Percentiles rank a stretch among this genome's conserved stretches.
Conservation (phyloP, 2,329 filamentous ascomycete genomes). For the Sporothrix brunneoviolacea region DNA sequence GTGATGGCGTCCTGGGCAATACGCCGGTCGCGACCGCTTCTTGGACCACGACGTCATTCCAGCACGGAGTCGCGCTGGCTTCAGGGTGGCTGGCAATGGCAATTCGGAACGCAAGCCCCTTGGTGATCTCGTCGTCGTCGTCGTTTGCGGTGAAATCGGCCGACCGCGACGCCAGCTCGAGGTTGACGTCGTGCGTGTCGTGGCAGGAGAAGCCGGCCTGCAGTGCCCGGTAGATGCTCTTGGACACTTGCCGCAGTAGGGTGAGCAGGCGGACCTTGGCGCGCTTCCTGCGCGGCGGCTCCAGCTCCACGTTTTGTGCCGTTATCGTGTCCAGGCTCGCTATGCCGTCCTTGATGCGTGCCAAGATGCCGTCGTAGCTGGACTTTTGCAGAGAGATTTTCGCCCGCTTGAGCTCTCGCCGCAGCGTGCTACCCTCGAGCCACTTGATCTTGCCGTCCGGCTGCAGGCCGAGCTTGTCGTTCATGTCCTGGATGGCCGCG, state of each 20-base stretch:
- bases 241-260: slow-evolving; percentile 19
- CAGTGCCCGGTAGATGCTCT: slow-evolving; percentile 22
- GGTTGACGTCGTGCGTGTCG: slow-evolving; percentile 19
- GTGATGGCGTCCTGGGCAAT: not conserved
- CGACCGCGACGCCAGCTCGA: slow-evolving; percentile 16
- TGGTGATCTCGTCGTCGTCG: slow-evolving; percentile 19
- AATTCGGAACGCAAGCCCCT: slow-evolving; percentile 4
- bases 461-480: not conserved
- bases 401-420: slow-evolving; percentile 12
- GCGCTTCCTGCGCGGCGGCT: slow-evolving; percentile 16
- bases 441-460: not conserved
- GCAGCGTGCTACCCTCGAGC: not conserved
- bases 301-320: slow-evolving; percentile 18
- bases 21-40: not conserved
- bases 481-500: slow-evolving; percentile 20
- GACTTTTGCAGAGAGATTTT: slow-evolving; percentile 15
- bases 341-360: slow-evolving; percentile 19
- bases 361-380: slow-evolving; percentile 11
- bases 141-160: slow-evolving; percentile 11
- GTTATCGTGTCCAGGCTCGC: slow-evolving; percentile 20
- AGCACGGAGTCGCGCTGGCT: not conserved
- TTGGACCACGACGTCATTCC: not conserved
- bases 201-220: slow-evolving; percentile 18
- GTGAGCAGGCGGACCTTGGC: slow-evolving; percentile 19
- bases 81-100: not conserved